Evolutionary conservation across 2,329 filamentous ascomycete genomes (phyloP).

Genomic region (Ophiosphaerella herpotricha): DNA sequence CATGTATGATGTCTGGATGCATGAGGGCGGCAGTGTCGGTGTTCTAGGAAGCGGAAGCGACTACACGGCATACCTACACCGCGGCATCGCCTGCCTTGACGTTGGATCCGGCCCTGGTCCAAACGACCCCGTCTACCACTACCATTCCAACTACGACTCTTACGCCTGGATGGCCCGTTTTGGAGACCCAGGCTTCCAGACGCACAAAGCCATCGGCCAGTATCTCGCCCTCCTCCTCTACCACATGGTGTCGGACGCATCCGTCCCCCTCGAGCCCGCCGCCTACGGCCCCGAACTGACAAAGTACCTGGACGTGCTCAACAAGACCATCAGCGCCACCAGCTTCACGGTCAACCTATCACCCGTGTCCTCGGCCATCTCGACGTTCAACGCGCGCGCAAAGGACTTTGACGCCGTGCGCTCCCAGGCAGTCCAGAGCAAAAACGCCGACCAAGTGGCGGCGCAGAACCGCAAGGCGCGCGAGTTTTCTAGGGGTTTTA

Average conservation of each 20-base stretch:
- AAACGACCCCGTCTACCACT: conserved; percentile 52
- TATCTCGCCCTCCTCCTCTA: conserved; percentile 51
- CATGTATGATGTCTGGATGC: conserved; percentile 53
- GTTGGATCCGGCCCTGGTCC: conserved; percentile 47
- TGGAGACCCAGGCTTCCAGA: conserved; percentile 57
- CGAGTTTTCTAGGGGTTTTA: conserved; percentile 54
- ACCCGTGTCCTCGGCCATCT: conserved; percentile 42
- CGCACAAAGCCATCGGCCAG: conserved; percentile 57
- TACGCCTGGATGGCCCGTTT: conserved; percentile 59
- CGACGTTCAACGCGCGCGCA: conserved; percentile 39
- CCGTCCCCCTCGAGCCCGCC: conserved; percentile 47
- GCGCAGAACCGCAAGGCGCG: conserved; percentile 52
- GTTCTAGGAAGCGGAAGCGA: conserved; percentile 54
- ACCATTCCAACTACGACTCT: conserved; percentile 54
- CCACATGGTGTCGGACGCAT: conserved; percentile 46
- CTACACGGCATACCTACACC: conserved; percentile 54
- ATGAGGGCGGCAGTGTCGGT: conserved; percentile 43
- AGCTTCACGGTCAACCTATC: conserved; percentile 39
- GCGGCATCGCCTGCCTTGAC: conserved; percentile 50
- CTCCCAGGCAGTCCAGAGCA: conserved; percentile 30
- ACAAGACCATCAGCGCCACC: conserved; percentile 31
- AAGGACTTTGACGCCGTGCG: conserved; percentile 36
- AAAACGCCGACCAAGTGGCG: conserved; percentile 35
- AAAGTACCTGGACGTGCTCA: conserved; percentile 43
- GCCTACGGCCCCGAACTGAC: conserved; percentile 47